Conservation (phyloP, 2,329 filamentous ascomycete species). For the Beauveria scarabaeidicola region DNA sequence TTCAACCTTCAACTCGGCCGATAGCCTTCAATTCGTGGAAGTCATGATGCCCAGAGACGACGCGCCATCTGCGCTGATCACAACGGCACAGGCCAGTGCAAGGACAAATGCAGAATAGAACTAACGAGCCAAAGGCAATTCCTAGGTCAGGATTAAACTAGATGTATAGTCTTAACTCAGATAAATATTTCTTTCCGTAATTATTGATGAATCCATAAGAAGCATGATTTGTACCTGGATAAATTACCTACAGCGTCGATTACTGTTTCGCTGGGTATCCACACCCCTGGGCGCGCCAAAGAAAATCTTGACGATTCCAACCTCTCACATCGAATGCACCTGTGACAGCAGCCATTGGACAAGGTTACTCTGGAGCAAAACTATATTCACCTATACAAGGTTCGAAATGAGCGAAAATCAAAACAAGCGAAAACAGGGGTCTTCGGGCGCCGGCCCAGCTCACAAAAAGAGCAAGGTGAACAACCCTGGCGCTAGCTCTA, state of each 20-base stretch:
- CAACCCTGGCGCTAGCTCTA: not conserved
- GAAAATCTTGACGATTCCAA: not conserved
- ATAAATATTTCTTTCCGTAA: no score
- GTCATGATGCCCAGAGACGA: slow-evolving; percentile 73
- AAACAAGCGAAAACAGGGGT: slow-evolving; percentile 29
- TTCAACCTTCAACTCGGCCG: slow-evolving; percentile 50
- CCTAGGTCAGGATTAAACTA: not conserved
- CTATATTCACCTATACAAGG: not conserved
- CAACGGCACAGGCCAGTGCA: slow-evolving; percentile 63
- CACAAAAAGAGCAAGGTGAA: slow-evolving; percentile 35
- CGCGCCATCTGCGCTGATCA: slow-evolving; percentile 60
- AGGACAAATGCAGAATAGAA: slow-evolving; percentile 49
- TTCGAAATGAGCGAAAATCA: slow-evolving; percentile 23
- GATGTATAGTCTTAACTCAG: not conserved
- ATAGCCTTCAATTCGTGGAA: slow-evolving; percentile 64
- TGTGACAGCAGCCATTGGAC: not conserved
- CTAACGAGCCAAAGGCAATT: not conserved
- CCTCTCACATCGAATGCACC: not conserved
- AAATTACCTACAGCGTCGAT: not conserved
- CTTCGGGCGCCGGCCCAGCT: slow-evolving; percentile 17
- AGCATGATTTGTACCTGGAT: not conserved
- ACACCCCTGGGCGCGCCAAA: not conserved
- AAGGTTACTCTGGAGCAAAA: not conserved
- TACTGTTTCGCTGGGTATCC: not conserved
- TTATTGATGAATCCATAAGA: no score